Evolutionary conservation across 2,329 filamentous ascomycete genomes (phyloP), one percentile per base, ranked within the genome.

Genomic region (Fusarium sp.): DNA sequence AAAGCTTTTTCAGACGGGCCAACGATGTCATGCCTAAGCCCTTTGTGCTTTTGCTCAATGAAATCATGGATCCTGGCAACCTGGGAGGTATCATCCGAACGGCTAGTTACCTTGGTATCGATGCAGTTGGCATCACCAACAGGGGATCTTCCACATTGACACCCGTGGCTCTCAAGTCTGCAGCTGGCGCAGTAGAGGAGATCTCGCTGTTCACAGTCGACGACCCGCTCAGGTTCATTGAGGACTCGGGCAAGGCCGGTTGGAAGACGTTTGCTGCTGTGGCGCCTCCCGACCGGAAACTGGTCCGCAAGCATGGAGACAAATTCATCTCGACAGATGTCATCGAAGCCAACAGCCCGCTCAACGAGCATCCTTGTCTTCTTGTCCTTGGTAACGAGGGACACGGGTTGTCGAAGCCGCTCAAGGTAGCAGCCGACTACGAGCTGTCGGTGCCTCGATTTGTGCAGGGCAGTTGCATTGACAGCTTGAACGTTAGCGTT

Each of bases 401-500:
- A 1, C 87, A 92, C 67, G 95, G 95, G 1, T 82, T 98, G 54
- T 86, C 89, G n/a, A 85, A 86, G 62, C 87, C 88, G 66, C 83
- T 97, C 70, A 90, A 90, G 75, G 89, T 88, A 48, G 87, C 90
- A 67, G 92, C 94, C 0, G 91, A 97, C 75, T 86, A 86, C 34
- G 87, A 92, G 75, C 77, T 92, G 6, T 90, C 92, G 8, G 94
- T 99, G 64, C 88, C 88, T 74, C 89, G 81, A 81, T 88, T 82
- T 74, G 88, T 82, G 48, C 84, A 80, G 72, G 86, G 78, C 80
- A 88, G 79, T 81, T 91, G 75, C 80, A 91, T 99, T 4, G 96
- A 98, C 82, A 98, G 95, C 82, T 84, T 99, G 81, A 98, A 99
- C 81, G 97, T 98, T 43, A 95, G 94, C 80, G 95, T 97, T 23